Conservation (phyloP, 176 grass and related monocot genomes). For the Urochloa ruziziensis region DNA sequence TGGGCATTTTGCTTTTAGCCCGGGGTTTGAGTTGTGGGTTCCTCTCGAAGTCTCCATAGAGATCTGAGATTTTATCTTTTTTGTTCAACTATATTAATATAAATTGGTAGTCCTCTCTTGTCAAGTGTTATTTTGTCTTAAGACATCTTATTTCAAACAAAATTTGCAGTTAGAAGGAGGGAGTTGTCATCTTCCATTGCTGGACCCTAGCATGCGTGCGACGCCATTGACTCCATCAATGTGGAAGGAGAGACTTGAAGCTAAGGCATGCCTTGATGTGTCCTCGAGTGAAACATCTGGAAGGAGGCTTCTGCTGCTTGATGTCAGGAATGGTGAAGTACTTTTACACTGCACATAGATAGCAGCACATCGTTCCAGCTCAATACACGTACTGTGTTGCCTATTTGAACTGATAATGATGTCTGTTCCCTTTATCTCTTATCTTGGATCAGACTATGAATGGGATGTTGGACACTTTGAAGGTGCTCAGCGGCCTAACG, state of each 20-base stretch:
- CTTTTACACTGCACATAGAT: conserved; percentile 1
- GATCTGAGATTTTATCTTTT: not conserved
- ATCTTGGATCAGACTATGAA: conserved; percentile 75
- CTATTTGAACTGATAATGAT: conserved; percentile 1
- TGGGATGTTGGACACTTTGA: conserved; percentile 99
- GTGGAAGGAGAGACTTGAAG: conserved; percentile 74
- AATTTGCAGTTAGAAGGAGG: conserved; percentile 85
- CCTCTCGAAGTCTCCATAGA: not conserved
- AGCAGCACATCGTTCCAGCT: not conserved
- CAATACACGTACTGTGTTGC: not conserved
- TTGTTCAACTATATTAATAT: not conserved
- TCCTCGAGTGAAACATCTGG: conserved; percentile 27
- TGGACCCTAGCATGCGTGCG: conserved; percentile 70
- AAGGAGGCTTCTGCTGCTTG: conserved; percentile 63
- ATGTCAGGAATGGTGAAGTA: conserved; percentile 92
- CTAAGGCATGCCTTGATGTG: conserved; percentile 30
- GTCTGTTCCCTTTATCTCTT: not conserved
- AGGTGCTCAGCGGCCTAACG: conserved; percentile 84
- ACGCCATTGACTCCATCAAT: conserved; percentile 66
- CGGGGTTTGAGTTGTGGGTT: not conserved
- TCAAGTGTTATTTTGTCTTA: conserved; percentile 7
- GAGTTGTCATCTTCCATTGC: conserved; percentile 72
- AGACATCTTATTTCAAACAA: conserved; percentile 32
- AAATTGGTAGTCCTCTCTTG: not conserved
- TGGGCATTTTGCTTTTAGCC: not conserved